phyloP scores from a whole-genome alignment of 352 stramenopile species.

The Pythium phragmiticola region DNA sequence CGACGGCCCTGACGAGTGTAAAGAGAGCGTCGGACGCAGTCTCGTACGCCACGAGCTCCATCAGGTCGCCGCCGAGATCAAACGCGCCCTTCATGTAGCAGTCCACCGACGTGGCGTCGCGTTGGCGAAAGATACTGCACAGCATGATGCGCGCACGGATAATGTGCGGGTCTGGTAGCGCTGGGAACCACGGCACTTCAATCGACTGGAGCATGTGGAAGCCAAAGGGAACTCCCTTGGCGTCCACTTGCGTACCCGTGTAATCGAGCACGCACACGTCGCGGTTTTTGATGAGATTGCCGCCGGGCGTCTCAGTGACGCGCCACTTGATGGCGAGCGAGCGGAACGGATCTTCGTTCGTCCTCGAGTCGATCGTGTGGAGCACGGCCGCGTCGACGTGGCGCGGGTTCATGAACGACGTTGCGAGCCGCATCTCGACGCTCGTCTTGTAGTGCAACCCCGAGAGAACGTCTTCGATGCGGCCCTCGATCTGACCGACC shows the following conservation, averaged over 20 bases:
- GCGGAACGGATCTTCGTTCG: constrained; percentile 21
- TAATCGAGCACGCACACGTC: constrained; percentile 55
- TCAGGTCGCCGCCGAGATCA: constrained; percentile 11
- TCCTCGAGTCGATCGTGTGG: constrained; percentile 41
- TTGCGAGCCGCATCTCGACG: constrained; percentile 38
- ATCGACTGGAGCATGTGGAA: constrained; percentile 32
- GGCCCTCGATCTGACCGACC: constrained; percentile 48
- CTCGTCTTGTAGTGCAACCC: constrained; percentile 38
- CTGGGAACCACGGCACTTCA: constrained; percentile 8
- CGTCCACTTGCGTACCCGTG: constrained; percentile 37
- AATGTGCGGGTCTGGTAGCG: background rate
- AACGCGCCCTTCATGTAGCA: constrained; percentile 23
- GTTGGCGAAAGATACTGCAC: constrained; percentile 15
- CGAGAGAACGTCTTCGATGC: constrained; percentile 66
- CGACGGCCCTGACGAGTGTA: constrained; percentile 3
- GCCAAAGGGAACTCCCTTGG: constrained; percentile 37
- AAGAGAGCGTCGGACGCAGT: constrained; percentile 7
- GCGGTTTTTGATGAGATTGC: constrained; percentile 26
- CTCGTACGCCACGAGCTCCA: constrained; percentile 9
- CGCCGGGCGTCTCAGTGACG: constrained; percentile 16
- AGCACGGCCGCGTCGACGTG: constrained; percentile 33
- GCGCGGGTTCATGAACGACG: constrained; percentile 19
- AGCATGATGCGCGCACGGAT: constrained; percentile 18
- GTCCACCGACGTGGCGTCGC: constrained; percentile 14
- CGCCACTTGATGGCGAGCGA: constrained; percentile 29